A percentile compares a stretch with the other conserved stretches of the same genome.
These are phyloP conservation scores for Acanthochlamys bracteata DNA, from an alignment of 106 monocot species.

Conservation along the genomic window DNA sequence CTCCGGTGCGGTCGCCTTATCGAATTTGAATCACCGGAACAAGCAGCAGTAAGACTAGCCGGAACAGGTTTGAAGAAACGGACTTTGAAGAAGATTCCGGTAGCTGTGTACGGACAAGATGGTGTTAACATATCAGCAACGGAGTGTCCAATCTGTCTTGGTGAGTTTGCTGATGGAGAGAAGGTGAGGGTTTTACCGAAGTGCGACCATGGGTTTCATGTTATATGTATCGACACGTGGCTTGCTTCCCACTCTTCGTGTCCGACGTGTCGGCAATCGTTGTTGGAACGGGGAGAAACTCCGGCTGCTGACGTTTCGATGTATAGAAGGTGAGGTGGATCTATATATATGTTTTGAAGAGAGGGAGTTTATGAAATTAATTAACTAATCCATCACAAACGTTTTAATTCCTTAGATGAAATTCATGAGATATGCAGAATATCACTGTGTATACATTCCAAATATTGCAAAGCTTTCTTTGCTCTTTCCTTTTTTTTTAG, in stretches of 20 bases:
- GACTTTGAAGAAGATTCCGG: slow-evolving; percentile 23
- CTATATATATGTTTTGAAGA: background rate
- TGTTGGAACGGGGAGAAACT: slow-evolving; percentile 6
- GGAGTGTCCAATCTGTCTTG: slow-evolving; percentile 61
- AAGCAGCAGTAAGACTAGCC: slow-evolving; percentile 11
- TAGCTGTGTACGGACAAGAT: slow-evolving; percentile 21
- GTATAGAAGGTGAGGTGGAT: background rate
- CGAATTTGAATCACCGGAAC: slow-evolving; percentile 8
- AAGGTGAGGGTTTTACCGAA: slow-evolving; percentile 32
- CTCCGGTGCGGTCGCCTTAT: slow-evolving; percentile 23
- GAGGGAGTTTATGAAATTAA: too few relatives aligned
- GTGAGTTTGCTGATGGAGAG: slow-evolving; percentile 60
- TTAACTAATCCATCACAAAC: too few relatives aligned
- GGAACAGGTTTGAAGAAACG: slow-evolving; percentile 25
- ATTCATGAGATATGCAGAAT: too few relatives aligned
- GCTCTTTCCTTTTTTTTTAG: too few relatives aligned
- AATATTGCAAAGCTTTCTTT: too few relatives aligned
- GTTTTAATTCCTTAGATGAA: too few relatives aligned
- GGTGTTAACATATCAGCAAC: slow-evolving; percentile 19
- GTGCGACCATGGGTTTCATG: slow-evolving; percentile 59
- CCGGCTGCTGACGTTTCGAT: background rate
- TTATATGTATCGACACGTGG: slow-evolving; percentile 52
- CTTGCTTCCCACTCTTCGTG: slow-evolving; percentile 39
- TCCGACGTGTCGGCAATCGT: slow-evolving; percentile 48
- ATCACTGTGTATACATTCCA: too few relatives aligned